Conservation (phyloP, 73 alveolate species). For the Paramecium octaurelia region DNA sequence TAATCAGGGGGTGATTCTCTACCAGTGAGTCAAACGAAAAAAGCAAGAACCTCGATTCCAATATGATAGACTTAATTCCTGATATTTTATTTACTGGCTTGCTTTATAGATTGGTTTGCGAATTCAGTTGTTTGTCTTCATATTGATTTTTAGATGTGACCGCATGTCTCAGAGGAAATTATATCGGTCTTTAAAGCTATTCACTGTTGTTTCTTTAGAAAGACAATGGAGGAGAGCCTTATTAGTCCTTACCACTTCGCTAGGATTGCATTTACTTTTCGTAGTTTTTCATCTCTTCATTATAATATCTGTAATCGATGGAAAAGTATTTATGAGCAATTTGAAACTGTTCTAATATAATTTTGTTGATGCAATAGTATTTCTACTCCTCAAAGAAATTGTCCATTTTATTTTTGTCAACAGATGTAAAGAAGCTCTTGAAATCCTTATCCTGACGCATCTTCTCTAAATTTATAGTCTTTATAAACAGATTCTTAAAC, state of each 20-base stretch:
- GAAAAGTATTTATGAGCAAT: neutral
- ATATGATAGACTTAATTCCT: neutral
- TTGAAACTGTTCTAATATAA: neutral
- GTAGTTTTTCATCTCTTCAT: neutral
- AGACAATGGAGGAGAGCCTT: neutral
- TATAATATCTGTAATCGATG: neutral
- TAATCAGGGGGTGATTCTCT: neutral
- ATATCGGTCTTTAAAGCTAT: neutral
- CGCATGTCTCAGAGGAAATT: neutral
- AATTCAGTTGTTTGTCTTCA: neutral
- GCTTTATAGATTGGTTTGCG: neutral
- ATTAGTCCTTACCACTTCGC: neutral
- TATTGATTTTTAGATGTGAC: neutral
- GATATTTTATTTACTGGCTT: neutral
- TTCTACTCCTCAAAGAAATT: neutral
- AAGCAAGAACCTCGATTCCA: neutral
- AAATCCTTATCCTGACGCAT: neutral
- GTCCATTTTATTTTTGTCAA: neutral
- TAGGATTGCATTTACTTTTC: neutral
- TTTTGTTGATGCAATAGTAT: neutral
- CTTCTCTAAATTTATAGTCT: neutral
- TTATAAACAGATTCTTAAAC: neutral
- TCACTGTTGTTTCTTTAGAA: neutral
- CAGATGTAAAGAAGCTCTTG: neutral
- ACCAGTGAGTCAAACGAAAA: neutral